phyloP scores from a whole-genome alignment of 2,329 filamentous ascomycete species.

The Ophiocordyceps camponoti-rufipedis region DNA sequence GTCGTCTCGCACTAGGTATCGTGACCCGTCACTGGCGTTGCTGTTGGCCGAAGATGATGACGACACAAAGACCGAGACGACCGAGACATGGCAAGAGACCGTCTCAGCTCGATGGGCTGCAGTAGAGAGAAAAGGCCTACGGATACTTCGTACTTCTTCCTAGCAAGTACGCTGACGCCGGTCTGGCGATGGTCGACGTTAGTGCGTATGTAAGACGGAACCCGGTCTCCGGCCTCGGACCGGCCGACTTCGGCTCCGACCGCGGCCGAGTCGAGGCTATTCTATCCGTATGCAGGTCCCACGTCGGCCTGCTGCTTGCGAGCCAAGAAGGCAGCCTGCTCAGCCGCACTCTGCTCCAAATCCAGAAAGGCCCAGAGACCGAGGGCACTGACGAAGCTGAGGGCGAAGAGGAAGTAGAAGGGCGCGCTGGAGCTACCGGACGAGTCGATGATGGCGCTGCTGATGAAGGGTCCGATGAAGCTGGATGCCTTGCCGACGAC shows the following conservation, averaged over 20 bases:
- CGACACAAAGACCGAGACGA: too few species aligned
- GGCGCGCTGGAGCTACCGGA: slow-evolving; percentile 40
- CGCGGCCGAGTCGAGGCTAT: too few species aligned
- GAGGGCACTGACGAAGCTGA: slow-evolving; percentile 35
- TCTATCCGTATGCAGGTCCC: too few species aligned
- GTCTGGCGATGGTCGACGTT: background rate
- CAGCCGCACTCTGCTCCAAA: slow-evolving; percentile 37
- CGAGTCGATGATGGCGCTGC: slow-evolving; percentile 49
- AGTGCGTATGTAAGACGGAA: background rate
- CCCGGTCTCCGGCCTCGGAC: background rate
- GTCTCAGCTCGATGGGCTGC: background rate
- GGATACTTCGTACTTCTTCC: too few species aligned
- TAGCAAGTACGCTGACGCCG: background rate
- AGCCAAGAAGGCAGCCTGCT: slow-evolving; percentile 26
- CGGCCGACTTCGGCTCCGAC: background rate
- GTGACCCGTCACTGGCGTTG: too few species aligned
- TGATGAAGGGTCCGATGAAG: slow-evolving; percentile 52
- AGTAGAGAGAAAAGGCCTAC: too few species aligned
- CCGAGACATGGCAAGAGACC: too few species aligned
- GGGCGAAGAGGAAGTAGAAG: slow-evolving; percentile 46
- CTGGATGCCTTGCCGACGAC: slow-evolving; percentile 51
- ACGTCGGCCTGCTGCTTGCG: background rate
- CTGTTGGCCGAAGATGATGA: too few species aligned
- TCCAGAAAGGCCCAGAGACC: slow-evolving; percentile 38
- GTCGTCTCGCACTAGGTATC: too few species aligned